Evolutionary conservation across 768 basidiomycete genomes (phyloP), one percentile per base, ranked within the genome.

Genomic region (Daedalea quercina): DNA sequence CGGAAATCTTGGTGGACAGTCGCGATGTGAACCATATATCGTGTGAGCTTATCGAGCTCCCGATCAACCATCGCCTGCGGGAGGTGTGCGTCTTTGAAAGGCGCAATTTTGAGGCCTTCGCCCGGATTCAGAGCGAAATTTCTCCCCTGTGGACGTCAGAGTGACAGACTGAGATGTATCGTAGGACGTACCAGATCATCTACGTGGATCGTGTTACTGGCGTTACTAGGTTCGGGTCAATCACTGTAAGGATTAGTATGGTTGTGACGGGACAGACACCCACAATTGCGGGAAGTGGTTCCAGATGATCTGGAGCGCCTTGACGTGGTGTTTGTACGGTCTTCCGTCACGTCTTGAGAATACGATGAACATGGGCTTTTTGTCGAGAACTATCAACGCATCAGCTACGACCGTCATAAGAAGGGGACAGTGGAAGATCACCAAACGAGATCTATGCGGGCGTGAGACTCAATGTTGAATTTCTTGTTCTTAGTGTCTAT

Each of bases 61-160:
- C 79, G 75, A 65, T 94, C 87, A 13, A 76, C 82, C 64, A 71
- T 70, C 7, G 79, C 76, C 58, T 81, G 78, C 9, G 71, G 65
- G 9, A 84, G 87, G 60, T 88, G 84, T 1, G 87, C 87, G 56
- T 83, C 77, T 66, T 85, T 88, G 74, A 88, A 94, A 0, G 92
- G 79, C 23, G 79, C 77, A 24, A 94, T 90, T 68, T 89, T 91
- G 35, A 94, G 73, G 4, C 91, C 92, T 68, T 90, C 82, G 42
- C 74, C 76, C 1, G 90, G 89, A 62, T 95, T 94, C 54, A 94
- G 72, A 3, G 91, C 92, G 68, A 94, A 94, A 64, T 93, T 94
- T 15, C 90, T 81, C 53, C 84, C 80, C 79, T 87, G 55, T 8
- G 47, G 35, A 9, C n/a, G 17, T 31, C 28, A 43, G 33, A 43